Conservation (phyloP, 805 yeast genomes). For the Sugiyamaella americana region DNA sequence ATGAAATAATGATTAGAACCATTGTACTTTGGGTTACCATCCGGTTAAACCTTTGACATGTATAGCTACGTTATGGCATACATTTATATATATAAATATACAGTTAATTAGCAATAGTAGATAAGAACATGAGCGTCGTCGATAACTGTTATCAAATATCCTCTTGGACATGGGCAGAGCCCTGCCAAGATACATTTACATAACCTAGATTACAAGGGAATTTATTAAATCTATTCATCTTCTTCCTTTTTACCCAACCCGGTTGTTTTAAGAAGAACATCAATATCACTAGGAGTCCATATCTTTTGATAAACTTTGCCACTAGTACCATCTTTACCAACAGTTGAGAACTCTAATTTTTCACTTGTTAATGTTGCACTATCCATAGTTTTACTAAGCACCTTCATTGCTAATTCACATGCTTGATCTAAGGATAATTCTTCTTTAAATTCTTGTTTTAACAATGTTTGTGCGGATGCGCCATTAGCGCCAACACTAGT, state of each 20-base stretch:
- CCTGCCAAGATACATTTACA: too few species aligned
- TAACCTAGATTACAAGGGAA: too few species aligned
- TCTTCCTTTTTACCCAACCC: slow-evolving; percentile 62
- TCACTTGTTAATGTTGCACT: slow-evolving; percentile 77
- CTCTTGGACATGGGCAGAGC: too few species aligned
- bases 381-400: slow-evolving; percentile 91
- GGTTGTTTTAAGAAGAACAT: slow-evolving; percentile 59
- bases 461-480: slow-evolving; percentile 89
- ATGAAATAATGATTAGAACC: too few species aligned
- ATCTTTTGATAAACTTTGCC: slow-evolving; percentile 61
- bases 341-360: slow-evolving; percentile 87
- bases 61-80: too few species aligned
- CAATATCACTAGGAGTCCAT: slow-evolving; percentile 77
- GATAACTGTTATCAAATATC: too few species aligned
- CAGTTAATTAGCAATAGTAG: too few species aligned
- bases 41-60: too few species aligned
- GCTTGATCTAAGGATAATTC: slow-evolving; percentile 65
- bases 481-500: slow-evolving; percentile 95
- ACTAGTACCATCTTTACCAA: slow-evolving; percentile 39
- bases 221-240: slow-evolving; percentile 33
- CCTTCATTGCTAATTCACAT: slow-evolving; percentile 80
- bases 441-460: slow-evolving; percentile 91
- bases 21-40: too few species aligned
- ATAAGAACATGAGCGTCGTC: too few species aligned
- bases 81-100: slow-evolving; percentile 6